Conservation (phyloP, 495 filamentous ascomycete genomes). For the Lineolata rhizophorae region DNA sequence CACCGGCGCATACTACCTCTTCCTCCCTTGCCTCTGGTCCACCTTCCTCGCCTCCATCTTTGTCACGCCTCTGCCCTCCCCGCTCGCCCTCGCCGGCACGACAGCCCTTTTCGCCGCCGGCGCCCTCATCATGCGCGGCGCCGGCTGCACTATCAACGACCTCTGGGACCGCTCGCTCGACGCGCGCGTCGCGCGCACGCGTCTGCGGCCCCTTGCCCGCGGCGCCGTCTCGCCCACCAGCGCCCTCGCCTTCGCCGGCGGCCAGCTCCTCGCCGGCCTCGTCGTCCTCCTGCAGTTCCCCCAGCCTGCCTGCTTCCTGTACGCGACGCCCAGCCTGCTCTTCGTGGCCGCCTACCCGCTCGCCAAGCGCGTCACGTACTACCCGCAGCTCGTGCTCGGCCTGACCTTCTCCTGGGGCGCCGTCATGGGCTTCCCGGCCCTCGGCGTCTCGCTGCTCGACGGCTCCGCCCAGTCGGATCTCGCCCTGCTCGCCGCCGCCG, state of each 20-base stretch:
- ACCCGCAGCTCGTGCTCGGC: constrained; percentile 81
- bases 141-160: constrained; percentile 96
- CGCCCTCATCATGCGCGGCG: constrained; percentile 86
- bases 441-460: constrained; percentile 58
- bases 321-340: constrained; percentile 64
- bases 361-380: constrained; percentile 84
- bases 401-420: constrained; percentile 95
- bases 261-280: constrained; percentile 60
- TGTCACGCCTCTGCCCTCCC: constrained; percentile 32
- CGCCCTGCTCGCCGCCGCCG: constrained; percentile 44
- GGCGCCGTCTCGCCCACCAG: constrained; percentile 53
- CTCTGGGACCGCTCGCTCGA: constrained; percentile 91
- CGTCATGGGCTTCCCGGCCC: constrained; percentile 84
- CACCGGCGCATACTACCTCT: constrained; percentile 84
- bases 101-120: constrained; percentile 64
- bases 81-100: constrained; percentile 35
- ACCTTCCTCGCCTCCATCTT: constrained; percentile 46
- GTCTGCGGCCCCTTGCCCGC: constrained; percentile 72
- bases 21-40: constrained; percentile 84
- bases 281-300: constrained; percentile 76
- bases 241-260: constrained; percentile 63
- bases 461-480: too few species aligned
- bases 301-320: constrained; percentile 56
- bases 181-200: constrained; percentile 70
- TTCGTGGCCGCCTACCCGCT: constrained; percentile 73